Percentiles rank a stretch among this genome's conserved stretches.
phyloP scores from a whole-genome alignment of 2,329 filamentous ascomycete genomes.

The Seiridium cupressi region DNA sequence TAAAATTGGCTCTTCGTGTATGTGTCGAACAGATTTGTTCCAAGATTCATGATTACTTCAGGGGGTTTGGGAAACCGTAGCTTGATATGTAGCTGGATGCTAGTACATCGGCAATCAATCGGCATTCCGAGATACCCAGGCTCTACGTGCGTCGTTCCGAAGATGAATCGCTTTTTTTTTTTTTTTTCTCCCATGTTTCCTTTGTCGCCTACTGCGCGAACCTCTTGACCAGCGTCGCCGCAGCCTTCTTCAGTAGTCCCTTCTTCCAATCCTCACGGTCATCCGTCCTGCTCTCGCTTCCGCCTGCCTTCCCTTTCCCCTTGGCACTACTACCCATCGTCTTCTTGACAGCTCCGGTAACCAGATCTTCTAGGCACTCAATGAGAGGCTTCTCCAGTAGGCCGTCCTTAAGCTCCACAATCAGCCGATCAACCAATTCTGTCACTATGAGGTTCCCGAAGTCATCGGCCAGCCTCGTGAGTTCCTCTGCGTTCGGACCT shows the following conservation, averaged over 20 bases:
- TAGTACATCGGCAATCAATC: too few relatives aligned
- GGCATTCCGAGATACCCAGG: too few relatives aligned
- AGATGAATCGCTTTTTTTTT: too few relatives aligned
- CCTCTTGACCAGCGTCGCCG: neutral
- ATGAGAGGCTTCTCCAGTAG: slow-evolving; percentile 9
- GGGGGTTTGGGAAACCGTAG: too few relatives aligned
- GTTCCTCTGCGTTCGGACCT: neutral
- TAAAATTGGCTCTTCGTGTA: too few relatives aligned
- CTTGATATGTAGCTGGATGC: too few relatives aligned
- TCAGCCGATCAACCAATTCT: slow-evolving; percentile 4
- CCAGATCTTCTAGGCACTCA: slow-evolving; percentile 7
- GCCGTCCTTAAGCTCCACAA: slow-evolving; percentile 2
- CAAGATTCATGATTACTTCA: too few relatives aligned
- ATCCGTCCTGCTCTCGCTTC: neutral
- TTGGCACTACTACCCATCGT: neutral
- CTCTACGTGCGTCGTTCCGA: too few relatives aligned
- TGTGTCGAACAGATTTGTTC: too few relatives aligned
- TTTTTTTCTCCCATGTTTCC: too few relatives aligned
- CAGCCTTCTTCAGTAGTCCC: slow-evolving; percentile 3
- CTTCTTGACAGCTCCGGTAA: neutral
- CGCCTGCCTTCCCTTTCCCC: neutral
- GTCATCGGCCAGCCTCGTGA: neutral
- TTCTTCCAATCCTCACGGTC: slow-evolving; percentile 8
- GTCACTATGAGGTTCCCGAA: slow-evolving; percentile 4
- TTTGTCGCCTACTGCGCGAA: neutral